Evolutionary conservation across 169 alveolate genomes (phyloP), one percentile per base, ranked within the genome.

Genomic region (Theileria equi): DNA sequence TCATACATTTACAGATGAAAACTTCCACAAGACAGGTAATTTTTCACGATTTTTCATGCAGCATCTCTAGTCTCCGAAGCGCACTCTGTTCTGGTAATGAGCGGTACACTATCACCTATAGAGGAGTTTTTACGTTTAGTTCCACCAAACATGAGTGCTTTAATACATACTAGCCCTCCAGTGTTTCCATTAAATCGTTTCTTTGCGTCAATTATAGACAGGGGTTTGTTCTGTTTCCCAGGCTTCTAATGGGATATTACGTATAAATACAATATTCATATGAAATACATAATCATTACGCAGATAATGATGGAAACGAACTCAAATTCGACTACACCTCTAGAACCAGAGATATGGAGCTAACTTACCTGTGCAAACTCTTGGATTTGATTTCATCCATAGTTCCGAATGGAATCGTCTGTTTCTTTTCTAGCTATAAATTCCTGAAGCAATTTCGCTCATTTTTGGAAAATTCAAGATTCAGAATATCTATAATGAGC

Each of bases 101-200:
- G 85, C 29, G 85, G 85, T 3, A 76, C 85, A 6, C 60, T 76
- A n/a, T 54, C 85, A 0, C 85, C 85, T 19, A 34, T 76, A 16
- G 80, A 76, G 29, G 85, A 65, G 25, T 76, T 65, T 34, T 11
- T 66, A 19, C 28, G 52, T 3, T 71, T 76, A 3, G 47, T 54
- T 13, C 85, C 85, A 3, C 34, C 41, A 28, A 36, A 31, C 7
- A 29, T 19, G n/a, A 80, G 66, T 10, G 53, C 58, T 28, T 36
- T 50, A 4, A 21, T 76, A n/a, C 80, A 65, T 49, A 19, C 13
- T 23, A 65, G 73, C n/a, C 79, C 72, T 13, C 80, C 80, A 5
- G 60, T 76, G 47, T 76, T 76, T 34, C 41, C 80, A 5, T 1
- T 23, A 7, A 34, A 76, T 34, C 44, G 73, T 8, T 54, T 76